phyloP scores from a whole-genome alignment of 2,329 filamentous ascomycete species.

The Coniella lustricola region DNA sequence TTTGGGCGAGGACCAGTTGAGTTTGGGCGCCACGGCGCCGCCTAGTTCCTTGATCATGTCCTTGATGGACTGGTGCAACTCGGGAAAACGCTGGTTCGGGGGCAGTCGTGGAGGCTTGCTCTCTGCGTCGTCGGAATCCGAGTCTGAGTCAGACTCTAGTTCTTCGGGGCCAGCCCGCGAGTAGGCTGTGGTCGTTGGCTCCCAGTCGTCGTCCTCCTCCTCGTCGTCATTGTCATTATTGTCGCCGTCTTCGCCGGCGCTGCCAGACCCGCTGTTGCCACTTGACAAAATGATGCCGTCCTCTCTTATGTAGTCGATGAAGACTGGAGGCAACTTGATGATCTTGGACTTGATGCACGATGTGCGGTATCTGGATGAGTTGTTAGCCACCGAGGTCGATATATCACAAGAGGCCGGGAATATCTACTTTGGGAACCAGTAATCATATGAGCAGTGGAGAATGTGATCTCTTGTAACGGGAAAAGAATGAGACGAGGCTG shows the following conservation, averaged over 20 bases:
- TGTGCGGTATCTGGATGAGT: slow-evolving; percentile 56
- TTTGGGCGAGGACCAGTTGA: slow-evolving; percentile 97
- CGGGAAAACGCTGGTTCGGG: slow-evolving; percentile 55
- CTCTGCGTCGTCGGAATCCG: slow-evolving; percentile 45
- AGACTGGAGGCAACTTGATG: slow-evolving; percentile 66
- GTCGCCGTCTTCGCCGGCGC: slow-evolving; percentile 27
- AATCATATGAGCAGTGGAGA: slow-evolving; percentile 87
- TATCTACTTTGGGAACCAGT: slow-evolving; percentile 72
- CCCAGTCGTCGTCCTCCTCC: slow-evolving; percentile 52
- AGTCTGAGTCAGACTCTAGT: slow-evolving; percentile 37
- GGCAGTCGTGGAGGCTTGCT: slow-evolving; percentile 38
- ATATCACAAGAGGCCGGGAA: background rate
- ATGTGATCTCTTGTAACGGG: slow-evolving; percentile 82
- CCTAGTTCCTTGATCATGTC: slow-evolving; percentile 73
- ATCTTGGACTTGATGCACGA: slow-evolving; percentile 81
- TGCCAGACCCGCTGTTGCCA: slow-evolving; percentile 40
- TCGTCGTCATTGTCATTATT: slow-evolving; percentile 25
- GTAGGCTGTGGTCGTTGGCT: slow-evolving; percentile 30
- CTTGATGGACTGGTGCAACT: slow-evolving; percentile 71
- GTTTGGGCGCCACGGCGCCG: slow-evolving; percentile 80
- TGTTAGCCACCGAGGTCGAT: slow-evolving; percentile 11
- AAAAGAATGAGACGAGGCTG: slow-evolving; percentile 51
- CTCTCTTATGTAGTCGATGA: slow-evolving; percentile 80
- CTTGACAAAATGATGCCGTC: slow-evolving; percentile 87
- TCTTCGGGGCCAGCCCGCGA: slow-evolving; percentile 30